Evolutionary conservation across 305 asterid genomes (phyloP), one percentile per base, ranked within the genome.

Genomic region (Striga hermonthica): DNA sequence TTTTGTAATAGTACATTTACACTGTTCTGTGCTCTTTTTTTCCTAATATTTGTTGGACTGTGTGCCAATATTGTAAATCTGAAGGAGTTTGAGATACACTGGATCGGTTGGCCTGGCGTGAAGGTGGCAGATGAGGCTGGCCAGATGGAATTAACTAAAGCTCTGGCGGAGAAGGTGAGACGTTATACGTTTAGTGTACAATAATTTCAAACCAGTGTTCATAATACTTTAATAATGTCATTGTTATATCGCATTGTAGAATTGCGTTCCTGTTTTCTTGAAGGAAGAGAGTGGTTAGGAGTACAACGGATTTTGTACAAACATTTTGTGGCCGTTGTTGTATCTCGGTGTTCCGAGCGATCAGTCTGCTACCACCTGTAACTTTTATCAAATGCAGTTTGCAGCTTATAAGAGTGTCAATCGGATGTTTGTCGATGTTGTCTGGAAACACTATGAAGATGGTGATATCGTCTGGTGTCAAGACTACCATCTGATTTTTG

Each of bases 51-150:
- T 28, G 12, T 6, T 8, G 12, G 36, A 55, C n/a, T 55, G 9
- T 55, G n/a, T 55, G 60, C 22, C 22, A 48, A 4, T 69, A 62
- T 39, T 70, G 65, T 61, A 90, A 95, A 95, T 50, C 90, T 87
- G 57, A 84, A 84, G 85, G 92, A 82, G 62, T 82, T 85, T 71
- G 97, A 90, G 78, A 87, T 89, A 9, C 84, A 82, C 67, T 87
- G 94, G 86, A 90, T 90, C 44, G 97, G 97, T 45, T 90, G 97
- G 97, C 86, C 95, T 6, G 97, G 95, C 38, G 86, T 87, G 28
- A 81, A 84, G 65, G 95, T 87, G 66, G 84, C 95, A 4, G 97
- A 87, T 66, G 95, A 87, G 80, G 79, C 76, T 57, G 97, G 95
- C 68, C 83, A 80, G 67, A 81, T 60, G 77, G 75, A 89, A 62